phyloP scores from a whole-genome alignment of 331 rosid species.

The Erythrophleum ivorense region DNA sequence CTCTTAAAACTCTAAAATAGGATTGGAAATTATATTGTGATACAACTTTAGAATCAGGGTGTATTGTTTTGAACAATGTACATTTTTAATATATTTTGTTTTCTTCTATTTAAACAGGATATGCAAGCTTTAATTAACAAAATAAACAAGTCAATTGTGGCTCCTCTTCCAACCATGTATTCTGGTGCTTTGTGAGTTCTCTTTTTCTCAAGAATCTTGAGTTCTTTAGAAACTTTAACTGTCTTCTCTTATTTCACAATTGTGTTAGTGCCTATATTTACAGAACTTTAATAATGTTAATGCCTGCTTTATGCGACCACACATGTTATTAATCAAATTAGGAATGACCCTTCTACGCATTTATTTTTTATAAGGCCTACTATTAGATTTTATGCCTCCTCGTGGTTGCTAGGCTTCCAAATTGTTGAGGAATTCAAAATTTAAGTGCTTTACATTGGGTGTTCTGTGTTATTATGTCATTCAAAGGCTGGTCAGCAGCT shows the following conservation, averaged over 20 bases:
- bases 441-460: background rate
- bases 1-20: background rate
- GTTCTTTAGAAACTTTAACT: slow-evolving; percentile 5
- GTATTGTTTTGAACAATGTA: background rate
- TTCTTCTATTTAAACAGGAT: slow-evolving; percentile 67
- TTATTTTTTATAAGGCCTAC: slow-evolving; percentile 15
- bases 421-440: slow-evolving; percentile 28
- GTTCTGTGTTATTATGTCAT: background rate
- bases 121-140: slow-evolving; percentile 90
- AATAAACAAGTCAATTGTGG: slow-evolving; percentile 93
- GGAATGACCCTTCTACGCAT: slow-evolving; percentile 6
- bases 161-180: slow-evolving; percentile 94
- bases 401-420: background rate
- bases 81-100: background rate
- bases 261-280: slow-evolving; percentile 13
- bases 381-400: too few species aligned
- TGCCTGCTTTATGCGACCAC: background rate
- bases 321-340: slow-evolving; percentile 15
- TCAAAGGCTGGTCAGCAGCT: slow-evolving; percentile 1
- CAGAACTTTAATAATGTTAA: slow-evolving; percentile 23
- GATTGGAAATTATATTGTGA: background rate
- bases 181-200: slow-evolving; percentile 84
- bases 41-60: background rate
- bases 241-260: slow-evolving; percentile 10
- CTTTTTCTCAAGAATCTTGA: slow-evolving; percentile 19